Conservation (phyloP, 176 grass and related monocot species). For the Guadua angustifolia region DNA sequence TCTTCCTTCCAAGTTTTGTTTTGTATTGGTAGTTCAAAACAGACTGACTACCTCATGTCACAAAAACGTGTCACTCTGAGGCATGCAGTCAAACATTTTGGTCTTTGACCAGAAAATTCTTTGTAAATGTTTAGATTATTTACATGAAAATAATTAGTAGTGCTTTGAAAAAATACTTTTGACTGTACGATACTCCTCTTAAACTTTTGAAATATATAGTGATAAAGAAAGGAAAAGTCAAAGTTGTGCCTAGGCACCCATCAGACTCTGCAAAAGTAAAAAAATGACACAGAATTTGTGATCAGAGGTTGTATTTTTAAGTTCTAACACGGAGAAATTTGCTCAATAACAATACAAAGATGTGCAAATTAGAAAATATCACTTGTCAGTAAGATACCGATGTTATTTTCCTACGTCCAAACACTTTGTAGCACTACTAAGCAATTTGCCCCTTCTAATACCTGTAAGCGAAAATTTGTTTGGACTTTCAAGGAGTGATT, state of each 20-base stretch:
- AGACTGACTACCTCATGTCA: not conserved
- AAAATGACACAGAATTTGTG: not conserved
- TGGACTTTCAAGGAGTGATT: too few species aligned
- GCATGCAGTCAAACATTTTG: not conserved
- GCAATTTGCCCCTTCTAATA: too few species aligned
- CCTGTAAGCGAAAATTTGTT: too few species aligned
- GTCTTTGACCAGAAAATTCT: not conserved
- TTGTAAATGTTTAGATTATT: not conserved
- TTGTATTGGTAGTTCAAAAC: not conserved
- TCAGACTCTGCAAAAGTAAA: not conserved
- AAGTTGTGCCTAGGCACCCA: not conserved
- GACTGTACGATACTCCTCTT: not conserved
- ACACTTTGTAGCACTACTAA: too few species aligned
- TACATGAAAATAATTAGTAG: not conserved
- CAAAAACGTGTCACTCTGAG: not conserved
- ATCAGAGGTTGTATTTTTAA: not conserved
- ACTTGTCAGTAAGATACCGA: too few species aligned
- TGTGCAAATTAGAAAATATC: too few species aligned
- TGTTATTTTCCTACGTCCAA: too few species aligned
- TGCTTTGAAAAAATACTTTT: not conserved
- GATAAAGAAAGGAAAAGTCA: not conserved
- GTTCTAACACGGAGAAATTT: not conserved
- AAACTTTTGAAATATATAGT: not conserved
- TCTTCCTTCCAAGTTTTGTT: not conserved
- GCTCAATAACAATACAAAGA: not conserved